Conservation (phyloP, 2,329 filamentous ascomycete species). For the Alternaria sp. region DNA sequence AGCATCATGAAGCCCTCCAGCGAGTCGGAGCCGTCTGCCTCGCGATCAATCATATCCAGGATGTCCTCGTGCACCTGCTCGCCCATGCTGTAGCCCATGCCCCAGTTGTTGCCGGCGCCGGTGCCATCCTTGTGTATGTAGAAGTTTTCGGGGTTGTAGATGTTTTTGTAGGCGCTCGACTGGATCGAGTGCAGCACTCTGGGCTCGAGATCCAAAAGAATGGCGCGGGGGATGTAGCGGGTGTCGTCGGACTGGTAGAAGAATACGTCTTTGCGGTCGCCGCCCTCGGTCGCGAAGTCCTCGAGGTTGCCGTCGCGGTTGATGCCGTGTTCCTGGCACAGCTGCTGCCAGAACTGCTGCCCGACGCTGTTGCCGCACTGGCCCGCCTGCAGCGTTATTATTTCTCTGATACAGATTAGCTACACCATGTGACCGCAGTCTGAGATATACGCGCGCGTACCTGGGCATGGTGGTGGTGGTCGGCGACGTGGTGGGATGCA, state of each 20-base stretch:
- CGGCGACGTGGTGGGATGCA: constrained; percentile 27
- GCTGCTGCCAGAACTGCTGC: constrained; percentile 98
- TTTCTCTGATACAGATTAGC: constrained; percentile 72
- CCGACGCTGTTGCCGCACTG: constrained; percentile 99
- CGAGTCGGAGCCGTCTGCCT: constrained; percentile 97
- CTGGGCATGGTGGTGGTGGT: constrained; percentile 46
- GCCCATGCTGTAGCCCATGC: constrained; percentile 91
- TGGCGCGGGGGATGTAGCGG: constrained; percentile 94
- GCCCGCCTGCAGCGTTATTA: constrained; percentile 98
- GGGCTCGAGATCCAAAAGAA: constrained; percentile 93
- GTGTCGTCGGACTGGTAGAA: constrained; percentile 99
- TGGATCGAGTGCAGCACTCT: constrained; percentile 92
- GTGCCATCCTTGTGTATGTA: constrained; percentile 93
- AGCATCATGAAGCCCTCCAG: constrained; percentile 99
- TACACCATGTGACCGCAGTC: neutral
- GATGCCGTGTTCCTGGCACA: constrained; percentile 97
- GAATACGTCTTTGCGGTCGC: constrained; percentile 98
- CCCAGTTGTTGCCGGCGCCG: constrained; percentile 98
- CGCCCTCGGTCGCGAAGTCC: constrained; percentile 96
- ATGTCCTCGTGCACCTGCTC: constrained; percentile 94
- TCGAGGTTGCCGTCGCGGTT: constrained; percentile 96
- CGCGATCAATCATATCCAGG: constrained; percentile 98
- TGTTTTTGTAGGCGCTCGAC: constrained; percentile 92
- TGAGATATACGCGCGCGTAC: constrained; percentile 26
- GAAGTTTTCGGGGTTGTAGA: constrained; percentile 99